Evolutionary conservation across 495 filamentous ascomycete species (phyloP).

Genomic region (Sphaerosporella brunnea): DNA sequence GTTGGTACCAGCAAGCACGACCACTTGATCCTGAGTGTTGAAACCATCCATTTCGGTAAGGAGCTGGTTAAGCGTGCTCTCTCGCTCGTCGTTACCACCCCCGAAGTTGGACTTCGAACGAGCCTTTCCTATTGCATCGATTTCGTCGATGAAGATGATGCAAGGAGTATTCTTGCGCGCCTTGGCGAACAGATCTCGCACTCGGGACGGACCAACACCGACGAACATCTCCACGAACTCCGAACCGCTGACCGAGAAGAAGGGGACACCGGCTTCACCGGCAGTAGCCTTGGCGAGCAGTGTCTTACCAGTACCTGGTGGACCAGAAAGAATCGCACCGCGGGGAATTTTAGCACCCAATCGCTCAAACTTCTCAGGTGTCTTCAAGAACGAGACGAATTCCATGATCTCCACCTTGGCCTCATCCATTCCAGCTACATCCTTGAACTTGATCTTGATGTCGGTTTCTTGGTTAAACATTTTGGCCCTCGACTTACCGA

Average conservation of each 20-base stretch:
- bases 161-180: constrained; percentile 91
- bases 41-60: constrained; percentile 99
- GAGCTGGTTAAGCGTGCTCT: constrained; percentile 93
- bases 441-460: constrained; percentile 88
- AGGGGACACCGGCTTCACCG: constrained; percentile 91
- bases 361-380: constrained; percentile 73
- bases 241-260: constrained; percentile 94
- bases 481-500: constrained; percentile 87
- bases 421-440: constrained; percentile 97
- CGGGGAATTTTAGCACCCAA: constrained; percentile 94
- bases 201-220: constrained; percentile 86
- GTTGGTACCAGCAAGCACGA: constrained; percentile 96
- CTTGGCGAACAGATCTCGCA: constrained; percentile 85
- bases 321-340: constrained; percentile 87
- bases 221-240: constrained; percentile 99
- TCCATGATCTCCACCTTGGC: constrained; percentile 98
- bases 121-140: constrained; percentile 90
- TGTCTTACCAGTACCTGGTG: constrained; percentile 96
- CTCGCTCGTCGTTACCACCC: constrained; percentile 91
- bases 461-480: constrained; percentile 93
- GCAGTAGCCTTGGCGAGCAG: constrained; percentile 92
- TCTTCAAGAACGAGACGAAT: constrained; percentile 89
- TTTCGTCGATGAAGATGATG: constrained; percentile 99
- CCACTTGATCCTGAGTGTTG: constrained; percentile 92
- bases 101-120: constrained; percentile 48